Percentiles rank a stretch among this genome's conserved stretches.
These are phyloP conservation scores for Geotrichum europaeum DNA, from an alignment of 1,139 yeast species.

Conservation along the genomic window DNA sequence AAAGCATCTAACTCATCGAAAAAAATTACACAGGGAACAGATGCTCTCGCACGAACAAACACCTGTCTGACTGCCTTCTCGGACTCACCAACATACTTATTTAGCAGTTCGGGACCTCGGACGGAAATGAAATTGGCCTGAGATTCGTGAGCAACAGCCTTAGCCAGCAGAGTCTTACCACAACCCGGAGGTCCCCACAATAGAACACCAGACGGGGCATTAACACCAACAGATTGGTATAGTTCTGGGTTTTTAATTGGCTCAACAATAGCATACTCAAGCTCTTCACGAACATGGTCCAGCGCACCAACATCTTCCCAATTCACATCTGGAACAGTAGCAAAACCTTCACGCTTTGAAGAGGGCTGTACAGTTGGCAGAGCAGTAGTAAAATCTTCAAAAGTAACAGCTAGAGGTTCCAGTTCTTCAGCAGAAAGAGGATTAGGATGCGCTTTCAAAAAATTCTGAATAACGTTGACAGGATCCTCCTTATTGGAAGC, in stretches of 20 bases:
- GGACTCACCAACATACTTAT: slow-evolving; percentile 94
- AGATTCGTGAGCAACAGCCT: slow-evolving; percentile 96
- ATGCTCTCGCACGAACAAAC: slow-evolving; percentile 87
- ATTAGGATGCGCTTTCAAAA: slow-evolving; percentile 66
- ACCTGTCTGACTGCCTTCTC: slow-evolving; percentile 95
- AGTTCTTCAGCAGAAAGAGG: slow-evolving; percentile 73
- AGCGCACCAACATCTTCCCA: slow-evolving; percentile 96
- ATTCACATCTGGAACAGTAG: slow-evolving; percentile 95
- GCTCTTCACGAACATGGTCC: slow-evolving; percentile 69
- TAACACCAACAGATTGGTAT: slow-evolving; percentile 83
- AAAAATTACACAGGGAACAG: slow-evolving; percentile 90
- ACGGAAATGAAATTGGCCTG: slow-evolving; percentile 92
- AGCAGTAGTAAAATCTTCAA: slow-evolving; percentile 76
- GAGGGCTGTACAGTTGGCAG: slow-evolving; percentile 94
- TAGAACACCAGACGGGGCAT: slow-evolving; percentile 94
- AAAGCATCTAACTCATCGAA: slow-evolving; percentile 95
- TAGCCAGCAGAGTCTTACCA: slow-evolving; percentile 92
- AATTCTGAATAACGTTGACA: slow-evolving; percentile 64
- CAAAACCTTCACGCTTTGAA: slow-evolving; percentile 96
- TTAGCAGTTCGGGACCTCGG: slow-evolving; percentile 89
- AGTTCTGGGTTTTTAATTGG: slow-evolving; percentile 92
- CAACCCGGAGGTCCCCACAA: slow-evolving; percentile 99
- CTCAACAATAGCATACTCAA: slow-evolving; percentile 96
- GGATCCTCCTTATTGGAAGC: slow-evolving; percentile 28
- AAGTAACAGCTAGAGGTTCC: slow-evolving; percentile 64